Evolutionary conservation across 2,329 filamentous ascomycete genomes (phyloP).

Genomic region (Diplodia seriata): DNA sequence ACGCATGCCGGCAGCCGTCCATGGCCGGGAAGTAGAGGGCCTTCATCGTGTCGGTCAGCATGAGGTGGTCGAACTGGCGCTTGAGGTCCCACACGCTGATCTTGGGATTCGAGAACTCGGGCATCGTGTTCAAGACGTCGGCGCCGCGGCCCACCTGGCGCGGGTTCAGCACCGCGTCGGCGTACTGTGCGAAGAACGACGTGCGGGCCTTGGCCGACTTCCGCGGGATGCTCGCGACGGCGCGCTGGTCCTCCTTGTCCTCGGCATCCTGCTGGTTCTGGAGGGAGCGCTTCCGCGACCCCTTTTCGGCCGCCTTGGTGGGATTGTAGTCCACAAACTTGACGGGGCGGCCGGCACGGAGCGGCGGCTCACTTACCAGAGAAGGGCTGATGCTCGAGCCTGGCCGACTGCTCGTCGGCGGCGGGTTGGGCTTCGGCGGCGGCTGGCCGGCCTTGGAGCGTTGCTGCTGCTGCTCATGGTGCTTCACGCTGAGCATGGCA

Average conservation of each 20-base stretch:
- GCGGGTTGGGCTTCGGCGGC: not conserved
- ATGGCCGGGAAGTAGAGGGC: slow-evolving; percentile 26
- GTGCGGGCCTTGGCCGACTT: slow-evolving; percentile 18
- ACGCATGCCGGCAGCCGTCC: slow-evolving; percentile 30
- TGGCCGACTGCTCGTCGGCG: not conserved
- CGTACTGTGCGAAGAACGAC: slow-evolving; percentile 21
- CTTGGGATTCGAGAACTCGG: slow-evolving; percentile 30
- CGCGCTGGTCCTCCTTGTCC: slow-evolving; percentile 6
- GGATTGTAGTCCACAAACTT: slow-evolving; percentile 32
- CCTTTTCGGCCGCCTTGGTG: slow-evolving; percentile 17
- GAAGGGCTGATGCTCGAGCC: slow-evolving; percentile 7
- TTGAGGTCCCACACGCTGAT: slow-evolving; percentile 33
- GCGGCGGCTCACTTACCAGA: not conserved
- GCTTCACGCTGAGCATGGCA: slow-evolving; percentile 32
- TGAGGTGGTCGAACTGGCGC: slow-evolving; percentile 25
- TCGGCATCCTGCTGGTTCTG: slow-evolving; percentile 8
- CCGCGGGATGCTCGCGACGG: slow-evolving; percentile 14
- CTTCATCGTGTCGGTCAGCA: slow-evolving; percentile 28
- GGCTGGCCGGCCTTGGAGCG: slow-evolving; percentile 18
- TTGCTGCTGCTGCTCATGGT: slow-evolving; percentile 28
- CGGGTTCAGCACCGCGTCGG: slow-evolving; percentile 18
- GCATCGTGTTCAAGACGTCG: slow-evolving; percentile 22
- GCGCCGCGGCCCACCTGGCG: slow-evolving; percentile 25
- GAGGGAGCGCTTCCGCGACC: slow-evolving; percentile 19
- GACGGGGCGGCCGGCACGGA: not conserved